Base-by-base conservation (phyloP, 148 eudicot genomes). In the Rheum nobile region DNA sequence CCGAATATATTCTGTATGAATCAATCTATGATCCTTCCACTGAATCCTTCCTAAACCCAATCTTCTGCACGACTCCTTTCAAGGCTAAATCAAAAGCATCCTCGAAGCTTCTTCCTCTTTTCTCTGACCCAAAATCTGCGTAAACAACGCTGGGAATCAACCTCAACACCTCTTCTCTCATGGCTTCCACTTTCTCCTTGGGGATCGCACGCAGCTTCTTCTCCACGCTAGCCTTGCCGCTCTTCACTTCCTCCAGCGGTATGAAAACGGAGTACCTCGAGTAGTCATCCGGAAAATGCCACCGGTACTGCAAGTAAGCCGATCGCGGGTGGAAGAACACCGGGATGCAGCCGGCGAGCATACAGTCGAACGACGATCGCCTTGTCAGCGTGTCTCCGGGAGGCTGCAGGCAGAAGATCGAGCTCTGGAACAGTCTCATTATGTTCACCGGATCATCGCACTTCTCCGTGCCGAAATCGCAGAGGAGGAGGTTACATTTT, bases 281-380 rank as follows among this genome's bases (percentile, higher is more conserved):
- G 79, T 80, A 90, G 68, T 95, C 81, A 77, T 81, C 86, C 0
- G 99, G 99, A 43, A 95, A 85, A 82, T 92, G 97, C 97, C 97
- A 95, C 6, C 88, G 83, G 74, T 95, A 90, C 77, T 95, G 99
- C 34, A 83, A 76, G 75, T 95, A 92, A 0, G 96, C 90, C 4
- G 97, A 92, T 21, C 88, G 94, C 1, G 94, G 97, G 74, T 90
- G 91, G 81, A 92, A 90, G 81, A 95, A 95, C 32, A 95, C 97
- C 14, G 99, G 99, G 69, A 95, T 95, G 76, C 99, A 95, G 67
- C 99, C 99, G 0, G 96, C 99, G 37, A 95, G 81, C 81, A 95
- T 95, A 0, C 94, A 87, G 71, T 95, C 99, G 71, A 92, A 95
- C 28, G 97, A 87, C n/a, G 99, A 95, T 79, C 99, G 84, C 71